phyloP scores from a whole-genome alignment of 140 eudicot species.

The Anethum foeniculum region DNA sequence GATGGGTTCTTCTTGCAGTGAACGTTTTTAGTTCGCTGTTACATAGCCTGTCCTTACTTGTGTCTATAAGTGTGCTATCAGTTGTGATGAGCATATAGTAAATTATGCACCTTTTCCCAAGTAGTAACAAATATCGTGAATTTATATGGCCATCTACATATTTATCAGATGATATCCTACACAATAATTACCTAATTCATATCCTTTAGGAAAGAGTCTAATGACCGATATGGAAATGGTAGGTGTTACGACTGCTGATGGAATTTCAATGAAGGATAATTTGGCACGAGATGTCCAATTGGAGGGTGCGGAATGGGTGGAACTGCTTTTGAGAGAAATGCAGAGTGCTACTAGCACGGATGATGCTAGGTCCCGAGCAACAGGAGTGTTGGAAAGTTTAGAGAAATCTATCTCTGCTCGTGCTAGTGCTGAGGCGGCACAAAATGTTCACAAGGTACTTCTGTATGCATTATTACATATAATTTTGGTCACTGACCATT shows the following conservation, averaged over 20 bases:
- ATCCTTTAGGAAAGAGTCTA: background rate
- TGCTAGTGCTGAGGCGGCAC: conserved; percentile 47
- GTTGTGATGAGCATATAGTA: background rate
- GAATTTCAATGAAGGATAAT: conserved; percentile 27
- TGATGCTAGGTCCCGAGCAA: conserved; percentile 83
- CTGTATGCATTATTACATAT: background rate
- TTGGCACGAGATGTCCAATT: conserved; percentile 29
- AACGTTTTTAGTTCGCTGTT: background rate
- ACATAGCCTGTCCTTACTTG: background rate
- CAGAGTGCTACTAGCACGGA: conserved; percentile 62
- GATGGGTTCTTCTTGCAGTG: background rate
- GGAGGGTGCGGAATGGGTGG: conserved; percentile 87
- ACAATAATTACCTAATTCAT: background rate
- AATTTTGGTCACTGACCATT: background rate
- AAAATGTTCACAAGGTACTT: conserved; percentile 54
- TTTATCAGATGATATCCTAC: background rate
- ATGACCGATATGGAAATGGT: conserved; percentile 7
- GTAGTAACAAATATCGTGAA: background rate
- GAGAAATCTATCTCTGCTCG: conserved; percentile 60
- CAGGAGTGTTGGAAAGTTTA: conserved; percentile 53
- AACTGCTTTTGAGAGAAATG: conserved; percentile 72
- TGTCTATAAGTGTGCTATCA: background rate
- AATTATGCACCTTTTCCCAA: background rate
- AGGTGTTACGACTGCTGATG: conserved; percentile 31
- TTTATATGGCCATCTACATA: background rate